These are phyloP conservation scores for Fusarium setosum DNA, from an alignment of 2,329 filamentous ascomycete genomes.

Conservation along the genomic window DNA sequence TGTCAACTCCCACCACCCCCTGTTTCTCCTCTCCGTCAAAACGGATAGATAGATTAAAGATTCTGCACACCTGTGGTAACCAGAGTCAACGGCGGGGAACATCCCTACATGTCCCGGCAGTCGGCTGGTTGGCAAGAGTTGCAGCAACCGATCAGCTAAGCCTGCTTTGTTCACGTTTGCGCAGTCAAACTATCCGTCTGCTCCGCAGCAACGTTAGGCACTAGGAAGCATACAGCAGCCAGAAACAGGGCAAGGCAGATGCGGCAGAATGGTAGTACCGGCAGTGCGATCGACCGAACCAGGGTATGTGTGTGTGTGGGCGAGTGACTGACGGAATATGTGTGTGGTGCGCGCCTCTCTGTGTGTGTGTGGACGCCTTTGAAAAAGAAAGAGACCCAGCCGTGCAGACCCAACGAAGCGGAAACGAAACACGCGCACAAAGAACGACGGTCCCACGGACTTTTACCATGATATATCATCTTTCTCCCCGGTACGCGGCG, in stretches of 20 bases:
- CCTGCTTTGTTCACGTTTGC: slow-evolving; percentile 43
- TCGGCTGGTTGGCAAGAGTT: slow-evolving; percentile 25
- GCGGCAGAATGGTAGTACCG: slow-evolving; percentile 7
- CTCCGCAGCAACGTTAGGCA: slow-evolving; percentile 25
- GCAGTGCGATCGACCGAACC: slow-evolving; percentile 19
- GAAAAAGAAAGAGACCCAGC: slow-evolving; percentile 7
- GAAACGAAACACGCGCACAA: slow-evolving; percentile 26
- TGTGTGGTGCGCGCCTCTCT: slow-evolving; percentile 12
- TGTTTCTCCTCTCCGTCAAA: slow-evolving; percentile 19
- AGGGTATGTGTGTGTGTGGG: slow-evolving; percentile 10
- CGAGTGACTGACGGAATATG: neutral
- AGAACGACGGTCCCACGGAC: slow-evolving; percentile 26
- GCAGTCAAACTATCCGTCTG: slow-evolving; percentile 20
- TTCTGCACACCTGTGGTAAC: slow-evolving; percentile 10
- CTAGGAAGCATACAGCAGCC: slow-evolving; percentile 17
- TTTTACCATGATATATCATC: slow-evolving; percentile 37
- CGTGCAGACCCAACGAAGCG: slow-evolving; percentile 24
- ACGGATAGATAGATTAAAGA: slow-evolving; percentile 21
- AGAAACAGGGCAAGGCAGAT: slow-evolving; percentile 23
- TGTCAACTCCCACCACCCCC: slow-evolving; percentile 18
- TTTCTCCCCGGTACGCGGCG: slow-evolving; percentile 15
- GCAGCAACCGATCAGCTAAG: slow-evolving; percentile 13
- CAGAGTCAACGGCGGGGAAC: slow-evolving; percentile 22
- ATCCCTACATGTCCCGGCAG: slow-evolving; percentile 43
- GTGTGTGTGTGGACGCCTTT: slow-evolving; percentile 8